Evolutionary conservation across 768 basidiomycete genomes (phyloP).

Genomic region (Dacryopinax spathularia): DNA sequence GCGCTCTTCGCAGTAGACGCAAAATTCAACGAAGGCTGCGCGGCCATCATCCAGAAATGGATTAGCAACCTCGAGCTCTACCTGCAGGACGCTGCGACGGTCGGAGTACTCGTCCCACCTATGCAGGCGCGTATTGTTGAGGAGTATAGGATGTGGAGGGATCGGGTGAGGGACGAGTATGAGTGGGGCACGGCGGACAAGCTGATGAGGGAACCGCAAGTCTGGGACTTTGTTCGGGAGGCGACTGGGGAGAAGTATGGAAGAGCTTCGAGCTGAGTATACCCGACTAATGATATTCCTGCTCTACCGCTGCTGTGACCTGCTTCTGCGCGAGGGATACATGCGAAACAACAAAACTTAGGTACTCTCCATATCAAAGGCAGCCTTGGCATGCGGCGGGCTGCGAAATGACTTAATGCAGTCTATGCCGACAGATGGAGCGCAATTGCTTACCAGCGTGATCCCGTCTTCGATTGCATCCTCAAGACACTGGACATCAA

Average conservation of each 20-base stretch:
- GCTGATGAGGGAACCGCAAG: not conserved
- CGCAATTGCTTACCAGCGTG: not conserved
- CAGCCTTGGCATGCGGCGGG: not conserved
- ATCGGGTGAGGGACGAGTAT: constrained; percentile 37
- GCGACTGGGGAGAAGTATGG: not conserved
- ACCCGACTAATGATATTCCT: too few relatives aligned
- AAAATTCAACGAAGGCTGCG: constrained; percentile 41
- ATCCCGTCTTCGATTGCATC: not conserved
- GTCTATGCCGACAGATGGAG: not conserved
- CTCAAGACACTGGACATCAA: not conserved
- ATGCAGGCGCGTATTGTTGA: constrained; percentile 60
- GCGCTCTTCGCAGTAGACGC: constrained; percentile 37
- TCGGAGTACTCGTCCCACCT: constrained; percentile 61
- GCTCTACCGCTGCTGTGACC: too few relatives aligned
- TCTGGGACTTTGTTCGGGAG: not conserved
- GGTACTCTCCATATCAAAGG: too few relatives aligned
- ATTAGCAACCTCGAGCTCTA: constrained; percentile 56
- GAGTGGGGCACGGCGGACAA: not conserved
- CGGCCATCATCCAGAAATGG: constrained; percentile 40
- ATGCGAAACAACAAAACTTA: too few relatives aligned
- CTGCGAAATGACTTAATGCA: too few relatives aligned
- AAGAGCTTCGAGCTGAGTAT: not conserved
- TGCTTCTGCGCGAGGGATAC: too few relatives aligned
- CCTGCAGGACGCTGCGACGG: constrained; percentile 66
- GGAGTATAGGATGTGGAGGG: constrained; percentile 59